These are phyloP conservation scores for Tylopilus sp. DNA, from an alignment of 1,284 basidiomycete genomes.

Conservation along the genomic window DNA sequence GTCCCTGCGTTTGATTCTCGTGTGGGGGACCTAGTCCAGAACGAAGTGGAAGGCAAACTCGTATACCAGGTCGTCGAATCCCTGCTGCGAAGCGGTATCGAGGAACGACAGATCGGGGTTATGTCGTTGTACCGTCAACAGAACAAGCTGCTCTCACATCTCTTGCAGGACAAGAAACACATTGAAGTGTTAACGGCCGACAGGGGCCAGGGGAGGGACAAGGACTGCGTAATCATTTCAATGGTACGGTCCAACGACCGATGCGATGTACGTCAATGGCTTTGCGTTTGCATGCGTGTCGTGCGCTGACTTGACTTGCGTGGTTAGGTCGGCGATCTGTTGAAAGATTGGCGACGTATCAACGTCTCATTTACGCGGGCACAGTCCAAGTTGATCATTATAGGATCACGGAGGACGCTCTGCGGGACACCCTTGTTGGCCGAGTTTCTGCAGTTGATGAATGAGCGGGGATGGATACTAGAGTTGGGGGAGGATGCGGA, in stretches of 20 bases:
- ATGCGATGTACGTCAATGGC: slow-evolving; percentile 64
- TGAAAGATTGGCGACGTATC: slow-evolving; percentile 95
- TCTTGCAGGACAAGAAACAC: slow-evolving; percentile 61
- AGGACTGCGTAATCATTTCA: slow-evolving; percentile 94
- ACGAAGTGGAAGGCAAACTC: slow-evolving; percentile 80
- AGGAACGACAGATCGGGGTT: slow-evolving; percentile 82
- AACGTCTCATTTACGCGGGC: slow-evolving; percentile 98
- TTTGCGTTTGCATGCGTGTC: neutral
- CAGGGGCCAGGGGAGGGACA: slow-evolving; percentile 96
- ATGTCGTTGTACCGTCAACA: slow-evolving; percentile 97
- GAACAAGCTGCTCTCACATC: slow-evolving; percentile 83
- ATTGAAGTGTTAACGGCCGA: slow-evolving; percentile 97
- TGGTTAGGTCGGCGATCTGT: slow-evolving; percentile 85
- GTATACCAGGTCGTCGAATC: slow-evolving; percentile 74
- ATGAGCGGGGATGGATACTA: slow-evolving; percentile 76
- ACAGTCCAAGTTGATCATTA: slow-evolving; percentile 88
- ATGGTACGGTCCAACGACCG: slow-evolving; percentile 90
- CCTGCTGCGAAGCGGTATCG: slow-evolving; percentile 74
- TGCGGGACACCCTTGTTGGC: slow-evolving; percentile 68
- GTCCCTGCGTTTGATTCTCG: slow-evolving; percentile 83
- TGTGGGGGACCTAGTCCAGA: slow-evolving; percentile 92
- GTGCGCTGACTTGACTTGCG: neutral
- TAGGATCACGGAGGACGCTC: slow-evolving; percentile 87
- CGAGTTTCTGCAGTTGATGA: slow-evolving; percentile 83
- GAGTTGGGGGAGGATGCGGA: slow-evolving; percentile 66